These are phyloP conservation scores for Erodium maritimum DNA, from an alignment of 345 rosid species.

Conservation along the genomic window DNA sequence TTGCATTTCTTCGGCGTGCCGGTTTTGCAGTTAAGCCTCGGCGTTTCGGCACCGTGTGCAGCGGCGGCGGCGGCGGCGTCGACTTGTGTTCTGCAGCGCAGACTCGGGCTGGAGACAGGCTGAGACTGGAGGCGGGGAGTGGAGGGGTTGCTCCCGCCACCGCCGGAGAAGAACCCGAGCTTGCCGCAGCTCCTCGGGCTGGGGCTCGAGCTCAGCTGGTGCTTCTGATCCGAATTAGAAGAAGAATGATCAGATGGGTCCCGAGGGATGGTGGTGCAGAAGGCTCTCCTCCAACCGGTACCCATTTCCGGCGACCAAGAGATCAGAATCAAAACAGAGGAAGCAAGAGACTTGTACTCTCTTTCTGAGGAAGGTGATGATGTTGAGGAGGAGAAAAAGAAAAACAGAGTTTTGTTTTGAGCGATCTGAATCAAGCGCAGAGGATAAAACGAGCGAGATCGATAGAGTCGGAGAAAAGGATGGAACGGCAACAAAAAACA, in stretches of 20 bases:
- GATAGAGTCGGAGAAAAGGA: not conserved
- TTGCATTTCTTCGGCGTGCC: slow-evolving; percentile 12
- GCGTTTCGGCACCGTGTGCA: slow-evolving; percentile 10
- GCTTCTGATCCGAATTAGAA: not conserved
- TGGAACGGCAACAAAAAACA: too few relatives aligned
- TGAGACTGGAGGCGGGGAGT: slow-evolving; percentile 42
- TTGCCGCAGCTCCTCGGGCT: slow-evolving; percentile 44
- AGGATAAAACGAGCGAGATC: not conserved
- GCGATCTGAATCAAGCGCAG: not conserved
- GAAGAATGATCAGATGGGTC: slow-evolving; percentile 25
- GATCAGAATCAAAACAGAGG: too few relatives aligned
- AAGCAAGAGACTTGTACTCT: too few relatives aligned
- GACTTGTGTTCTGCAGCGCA: slow-evolving; percentile 33
- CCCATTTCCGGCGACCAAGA: slow-evolving; percentile 34
- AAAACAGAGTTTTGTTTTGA: not conserved
- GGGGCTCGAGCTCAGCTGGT: slow-evolving; percentile 17
- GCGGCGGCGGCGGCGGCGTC: slow-evolving; percentile 10
- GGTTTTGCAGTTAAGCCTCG: slow-evolving; percentile 27
- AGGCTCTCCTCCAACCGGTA: slow-evolving; percentile 95
- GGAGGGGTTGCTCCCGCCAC: slow-evolving; percentile 51
- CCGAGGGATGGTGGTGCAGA: slow-evolving; percentile 67
- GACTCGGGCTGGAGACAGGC: slow-evolving; percentile 17
- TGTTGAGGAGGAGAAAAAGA: not conserved
- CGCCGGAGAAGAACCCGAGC: slow-evolving; percentile 42
- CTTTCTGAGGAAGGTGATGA: not conserved